Conservation (phyloP, 2,329 filamentous ascomycete genomes). For the Colletotrichum sp. region DNA sequence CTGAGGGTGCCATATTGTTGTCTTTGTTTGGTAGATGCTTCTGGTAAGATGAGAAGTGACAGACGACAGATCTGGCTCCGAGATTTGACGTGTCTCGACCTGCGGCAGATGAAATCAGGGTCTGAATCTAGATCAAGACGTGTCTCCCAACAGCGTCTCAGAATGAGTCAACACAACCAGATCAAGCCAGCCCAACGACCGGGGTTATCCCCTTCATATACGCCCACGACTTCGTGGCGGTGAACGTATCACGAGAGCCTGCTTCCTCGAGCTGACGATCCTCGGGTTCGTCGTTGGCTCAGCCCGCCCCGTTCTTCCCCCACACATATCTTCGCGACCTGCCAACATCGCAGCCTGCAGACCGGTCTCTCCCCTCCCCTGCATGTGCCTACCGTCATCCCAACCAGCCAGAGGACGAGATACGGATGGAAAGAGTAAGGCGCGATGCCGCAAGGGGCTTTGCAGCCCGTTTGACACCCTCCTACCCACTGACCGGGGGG, state of each 20-base stretch:
- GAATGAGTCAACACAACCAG: not conserved
- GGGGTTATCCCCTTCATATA: not conserved
- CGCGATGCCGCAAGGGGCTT: not conserved
- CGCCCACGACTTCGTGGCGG: not conserved
- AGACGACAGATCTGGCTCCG: not conserved
- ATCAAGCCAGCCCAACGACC: not conserved
- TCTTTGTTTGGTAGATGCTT: not conserved
- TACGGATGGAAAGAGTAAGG: not conserved
- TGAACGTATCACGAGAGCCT: not conserved
- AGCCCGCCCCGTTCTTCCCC: not conserved
- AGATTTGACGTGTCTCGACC: not conserved
- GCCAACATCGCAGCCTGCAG: not conserved
- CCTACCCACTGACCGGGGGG: not conserved
- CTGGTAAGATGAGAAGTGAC: not conserved
- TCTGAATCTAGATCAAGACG: not conserved
- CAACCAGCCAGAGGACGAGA: not conserved
- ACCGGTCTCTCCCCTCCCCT: not conserved
- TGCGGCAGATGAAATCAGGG: not conserved
- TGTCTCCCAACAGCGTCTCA: not conserved
- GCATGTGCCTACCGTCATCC: not conserved
- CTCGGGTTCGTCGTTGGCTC: not conserved
- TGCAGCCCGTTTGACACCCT: not conserved
- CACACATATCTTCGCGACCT: not conserved
- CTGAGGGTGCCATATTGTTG: constrained; percentile 6
- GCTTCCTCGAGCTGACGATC: not conserved